A percentile compares a stretch with the other conserved stretches of the same genome.
Conservation (phyloP, 1,284 basidiomycete genomes). For the Heterobasidion annosum region DNA sequence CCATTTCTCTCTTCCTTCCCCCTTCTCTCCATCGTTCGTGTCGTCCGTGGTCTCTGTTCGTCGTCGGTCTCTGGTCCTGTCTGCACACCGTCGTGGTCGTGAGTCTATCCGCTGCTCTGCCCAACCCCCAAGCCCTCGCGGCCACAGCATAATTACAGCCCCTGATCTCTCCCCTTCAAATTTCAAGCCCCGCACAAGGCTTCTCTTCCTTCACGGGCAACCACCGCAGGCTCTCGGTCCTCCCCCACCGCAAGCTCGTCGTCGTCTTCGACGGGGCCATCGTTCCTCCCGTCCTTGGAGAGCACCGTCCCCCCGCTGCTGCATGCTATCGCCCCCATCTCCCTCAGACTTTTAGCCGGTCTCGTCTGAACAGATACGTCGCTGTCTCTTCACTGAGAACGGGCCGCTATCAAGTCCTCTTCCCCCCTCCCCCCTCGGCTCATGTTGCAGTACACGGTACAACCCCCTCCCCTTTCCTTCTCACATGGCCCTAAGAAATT, state of each 20-base stretch:
- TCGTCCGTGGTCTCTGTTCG: slow-evolving; percentile 10
- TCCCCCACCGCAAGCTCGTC: background rate
- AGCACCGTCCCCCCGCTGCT: slow-evolving; percentile 15
- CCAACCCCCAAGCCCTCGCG: background rate
- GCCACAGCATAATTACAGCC: background rate
- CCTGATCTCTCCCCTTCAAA: slow-evolving; percentile 2
- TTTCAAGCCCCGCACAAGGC: slow-evolving; percentile 6
- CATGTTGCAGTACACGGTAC: slow-evolving; percentile 66
- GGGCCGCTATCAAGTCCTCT: slow-evolving; percentile 10
- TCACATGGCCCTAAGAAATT: slow-evolving; percentile 19
- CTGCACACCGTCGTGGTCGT: no score
- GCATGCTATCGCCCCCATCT: slow-evolving; percentile 31
- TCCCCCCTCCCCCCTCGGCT: slow-evolving; percentile 12
- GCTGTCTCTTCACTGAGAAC: slow-evolving; percentile 5
- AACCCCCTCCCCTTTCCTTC: slow-evolving; percentile 42
- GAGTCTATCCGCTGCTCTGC: background rate
- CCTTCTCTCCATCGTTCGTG: slow-evolving; percentile 16
- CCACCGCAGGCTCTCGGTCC: background rate
- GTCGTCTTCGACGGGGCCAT: slow-evolving; percentile 6
- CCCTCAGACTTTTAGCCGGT: slow-evolving; percentile 43
- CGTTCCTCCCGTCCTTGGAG: background rate
- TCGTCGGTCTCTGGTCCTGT: slow-evolving; percentile 4
- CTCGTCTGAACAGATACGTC: slow-evolving; percentile 37
- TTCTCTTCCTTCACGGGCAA: background rate
- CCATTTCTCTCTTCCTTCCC: slow-evolving; percentile 16